A percentile compares a stretch with the other conserved stretches of the same genome.
phyloP scores from a whole-genome alignment of 2,329 filamentous ascomycete species.

The Dothideomycetes sp. region DNA sequence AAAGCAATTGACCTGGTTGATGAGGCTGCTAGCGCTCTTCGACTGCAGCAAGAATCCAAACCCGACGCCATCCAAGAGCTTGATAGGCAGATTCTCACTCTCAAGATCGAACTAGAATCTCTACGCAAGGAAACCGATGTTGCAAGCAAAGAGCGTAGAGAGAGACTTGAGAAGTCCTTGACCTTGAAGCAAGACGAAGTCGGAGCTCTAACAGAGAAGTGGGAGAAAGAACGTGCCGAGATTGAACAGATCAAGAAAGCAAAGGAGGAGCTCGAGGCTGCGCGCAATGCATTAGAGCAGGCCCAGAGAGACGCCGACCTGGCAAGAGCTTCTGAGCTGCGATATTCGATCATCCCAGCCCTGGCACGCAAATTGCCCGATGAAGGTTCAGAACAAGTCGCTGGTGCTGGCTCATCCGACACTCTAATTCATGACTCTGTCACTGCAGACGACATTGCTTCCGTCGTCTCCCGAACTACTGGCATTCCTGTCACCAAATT shows the following conservation, averaged over 20 bases:
- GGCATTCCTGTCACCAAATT: slow-evolving; percentile 89
- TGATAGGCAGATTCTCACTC: slow-evolving; percentile 91
- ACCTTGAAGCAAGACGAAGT: slow-evolving; percentile 69
- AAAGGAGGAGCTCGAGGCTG: slow-evolving; percentile 80
- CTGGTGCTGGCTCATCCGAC: slow-evolving; percentile 25
- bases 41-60: slow-evolving; percentile 92
- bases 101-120: slow-evolving; percentile 93
- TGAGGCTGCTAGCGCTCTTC: slow-evolving; percentile 80
- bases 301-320: slow-evolving; percentile 85
- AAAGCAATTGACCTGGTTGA: slow-evolving; percentile 97
- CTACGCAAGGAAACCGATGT: slow-evolving; percentile 89
- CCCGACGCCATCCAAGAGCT: slow-evolving; percentile 87
- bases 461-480: slow-evolving; percentile 80
- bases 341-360: slow-evolving; percentile 75
- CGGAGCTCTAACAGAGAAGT: slow-evolving; percentile 63
- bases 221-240: slow-evolving; percentile 81
- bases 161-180: slow-evolving; percentile 70
- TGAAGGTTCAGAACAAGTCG: slow-evolving; percentile 46
- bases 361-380: slow-evolving; percentile 70
- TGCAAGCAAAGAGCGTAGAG: slow-evolving; percentile 73
- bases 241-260: slow-evolving; percentile 79
- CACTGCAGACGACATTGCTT: slow-evolving; percentile 88
- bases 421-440: slow-evolving; percentile 84
- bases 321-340: slow-evolving; percentile 76
- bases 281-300: slow-evolving; percentile 73